Conservation (phyloP, 2,329 filamentous ascomycete species). For the Macrophomina tecta region DNA sequence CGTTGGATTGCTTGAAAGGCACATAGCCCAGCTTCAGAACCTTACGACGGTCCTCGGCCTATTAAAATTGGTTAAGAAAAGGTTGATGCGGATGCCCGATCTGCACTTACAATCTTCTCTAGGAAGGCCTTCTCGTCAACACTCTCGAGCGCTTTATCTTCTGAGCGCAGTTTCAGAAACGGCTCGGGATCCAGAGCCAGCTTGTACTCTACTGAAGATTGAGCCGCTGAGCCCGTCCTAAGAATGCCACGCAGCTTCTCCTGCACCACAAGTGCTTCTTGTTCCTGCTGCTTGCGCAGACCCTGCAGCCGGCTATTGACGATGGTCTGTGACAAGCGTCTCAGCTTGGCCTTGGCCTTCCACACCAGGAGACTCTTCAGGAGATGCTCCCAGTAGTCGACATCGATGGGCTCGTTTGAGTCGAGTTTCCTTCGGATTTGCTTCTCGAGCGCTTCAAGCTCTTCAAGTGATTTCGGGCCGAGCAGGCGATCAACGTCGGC, state of each 20-base stretch:
- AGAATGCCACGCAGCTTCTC: conserved; percentile 50
- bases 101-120: conserved; percentile 56
- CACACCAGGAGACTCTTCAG: conserved; percentile 83
- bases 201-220: background rate
- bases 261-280: conserved; percentile 66
- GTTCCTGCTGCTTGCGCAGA: conserved; percentile 70
- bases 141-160: conserved; percentile 67
- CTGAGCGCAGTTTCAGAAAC: conserved; percentile 65
- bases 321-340: conserved; percentile 77
- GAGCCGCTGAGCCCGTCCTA: background rate
- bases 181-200: conserved; percentile 67
- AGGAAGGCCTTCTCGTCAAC: conserved; percentile 66
- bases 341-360: conserved; percentile 88
- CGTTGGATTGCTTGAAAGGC: conserved; percentile 59
- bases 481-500: conserved; percentile 88
- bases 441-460: conserved; percentile 83
- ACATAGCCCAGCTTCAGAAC: conserved; percentile 70
- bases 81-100: conserved; percentile 36
- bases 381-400: conserved; percentile 96
- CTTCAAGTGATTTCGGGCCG: conserved; percentile 81
- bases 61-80: conserved; percentile 23
- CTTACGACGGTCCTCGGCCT: conserved; percentile 64
- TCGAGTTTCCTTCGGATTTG: conserved; percentile 87
- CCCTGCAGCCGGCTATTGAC: conserved; percentile 71
- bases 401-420: conserved; percentile 90